phyloP scores from a whole-genome alignment of 2,329 filamentous ascomycete species.

The Elsinoe ampelina region DNA sequence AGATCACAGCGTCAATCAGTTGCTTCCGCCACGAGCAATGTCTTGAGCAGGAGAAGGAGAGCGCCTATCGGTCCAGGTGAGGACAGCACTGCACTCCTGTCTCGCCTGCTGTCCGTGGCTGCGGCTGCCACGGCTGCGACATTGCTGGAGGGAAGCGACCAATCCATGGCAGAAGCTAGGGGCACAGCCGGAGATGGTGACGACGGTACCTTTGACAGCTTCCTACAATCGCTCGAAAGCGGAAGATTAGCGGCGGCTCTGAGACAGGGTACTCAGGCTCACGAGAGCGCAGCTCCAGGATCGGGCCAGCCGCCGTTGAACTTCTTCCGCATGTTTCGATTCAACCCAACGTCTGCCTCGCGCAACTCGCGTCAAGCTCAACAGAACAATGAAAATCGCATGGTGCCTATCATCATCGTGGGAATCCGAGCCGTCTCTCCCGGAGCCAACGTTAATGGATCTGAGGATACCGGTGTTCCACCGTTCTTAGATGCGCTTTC shows the following conservation, averaged over 20 bases:
- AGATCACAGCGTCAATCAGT: slow-evolving; percentile 23
- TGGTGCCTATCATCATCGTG: slow-evolving; percentile 61
- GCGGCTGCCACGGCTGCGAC: slow-evolving; percentile 57
- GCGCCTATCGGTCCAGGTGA: slow-evolving; percentile 46
- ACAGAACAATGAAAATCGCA: slow-evolving; percentile 42
- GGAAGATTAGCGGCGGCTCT: slow-evolving; percentile 50
- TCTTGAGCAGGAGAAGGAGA: slow-evolving; percentile 37
- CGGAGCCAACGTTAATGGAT: slow-evolving; percentile 28
- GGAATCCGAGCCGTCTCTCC: slow-evolving; percentile 58
- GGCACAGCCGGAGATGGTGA: slow-evolving; percentile 45
- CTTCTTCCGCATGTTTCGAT: slow-evolving; percentile 60
- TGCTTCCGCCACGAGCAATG: background rate
- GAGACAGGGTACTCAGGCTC: slow-evolving; percentile 35
- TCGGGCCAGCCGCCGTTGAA: slow-evolving; percentile 45
- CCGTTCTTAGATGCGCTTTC: slow-evolving; percentile 45
- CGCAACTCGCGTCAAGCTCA: slow-evolving; percentile 17
- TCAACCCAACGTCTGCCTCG: slow-evolving; percentile 24
- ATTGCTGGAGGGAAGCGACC: slow-evolving; percentile 51
- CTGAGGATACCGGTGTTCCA: slow-evolving; percentile 33
- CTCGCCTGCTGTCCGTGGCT: slow-evolving; percentile 52
- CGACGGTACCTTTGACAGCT: slow-evolving; percentile 54
- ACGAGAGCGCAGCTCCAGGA: slow-evolving; percentile 27
- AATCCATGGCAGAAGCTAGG: slow-evolving; percentile 46
- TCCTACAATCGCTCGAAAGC: slow-evolving; percentile 54
- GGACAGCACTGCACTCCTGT: slow-evolving; percentile 54